Evolutionary conservation across 2,329 filamentous ascomycete genomes (phyloP), one percentile per base, ranked within the genome.

Genomic region (Aspergillus quadrilineatus): DNA sequence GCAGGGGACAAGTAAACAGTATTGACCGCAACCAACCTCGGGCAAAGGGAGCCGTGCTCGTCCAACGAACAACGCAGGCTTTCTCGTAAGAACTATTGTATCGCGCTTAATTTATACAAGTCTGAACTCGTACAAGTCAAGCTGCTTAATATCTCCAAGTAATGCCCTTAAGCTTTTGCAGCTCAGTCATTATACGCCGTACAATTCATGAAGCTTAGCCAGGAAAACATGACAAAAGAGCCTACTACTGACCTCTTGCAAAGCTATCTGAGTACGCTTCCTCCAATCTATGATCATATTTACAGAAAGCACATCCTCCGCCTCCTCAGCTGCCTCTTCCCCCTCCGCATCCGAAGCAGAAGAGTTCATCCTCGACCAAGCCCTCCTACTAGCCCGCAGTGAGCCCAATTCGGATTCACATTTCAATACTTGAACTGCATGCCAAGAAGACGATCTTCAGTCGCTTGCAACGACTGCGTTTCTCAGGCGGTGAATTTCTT

Each of bases 251-350:
- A 87, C 63, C 67, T 88, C 4, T 71, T 73, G 3, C 73, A 88
- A 6, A 87, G 88, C 34, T 76, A 78, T 15, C 80, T 91, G 56
- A 85, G 32, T 92, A 89, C 67, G 77, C 89, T 55, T 91, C 63
- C 78, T 94, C 55, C 76, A 74, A 47, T 73, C 76, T 10, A 78
- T 75, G 26, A 75, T 78, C 3, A 72, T 74, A 14, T 72, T 77
- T 4, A 75, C 76, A 2, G 65, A 82, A n/a, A 70, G 1, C 86
- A 85, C 63, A 77, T 95, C 1, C 83, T 89, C 6, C 88, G 88
- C 64, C 96, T 94, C 77, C 82, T 93, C 45, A 84, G 90, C 1
- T 92, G 89, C 64, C 78, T 94, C 2, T 89, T 93, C 61, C 87
- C 89, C 59, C 78, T 85, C 1, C 82, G 88, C 73, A 75, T 50